Percentiles rank a stretch among this genome's conserved stretches.
These are phyloP conservation scores for Sporothrix euskadiensis DNA, from an alignment of 2,329 filamentous ascomycete genomes.

Conservation along the genomic window DNA sequence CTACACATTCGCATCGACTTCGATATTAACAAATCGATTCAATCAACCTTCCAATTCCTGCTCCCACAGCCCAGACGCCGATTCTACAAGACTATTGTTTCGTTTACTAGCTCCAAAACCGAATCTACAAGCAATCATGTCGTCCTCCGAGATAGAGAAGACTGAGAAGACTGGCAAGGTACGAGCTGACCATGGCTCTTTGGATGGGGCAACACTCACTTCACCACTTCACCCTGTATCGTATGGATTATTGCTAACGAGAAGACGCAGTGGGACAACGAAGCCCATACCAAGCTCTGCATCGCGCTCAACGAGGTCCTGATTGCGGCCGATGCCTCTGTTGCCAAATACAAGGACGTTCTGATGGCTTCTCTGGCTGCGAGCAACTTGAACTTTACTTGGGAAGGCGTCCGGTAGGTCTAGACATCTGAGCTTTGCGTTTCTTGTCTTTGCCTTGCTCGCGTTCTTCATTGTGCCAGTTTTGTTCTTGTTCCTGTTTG, in stretches of 20 bases:
- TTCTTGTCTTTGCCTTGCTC: slow-evolving; percentile 2
- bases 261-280: slow-evolving; percentile 34
- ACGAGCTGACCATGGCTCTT: not conserved
- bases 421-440: slow-evolving; percentile 18
- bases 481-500: not conserved
- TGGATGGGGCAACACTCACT: not conserved
- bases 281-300: slow-evolving; percentile 34
- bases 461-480: not conserved
- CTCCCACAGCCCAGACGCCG: too few relatives aligned
- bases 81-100: not conserved
- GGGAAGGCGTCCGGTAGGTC: slow-evolving; percentile 50
- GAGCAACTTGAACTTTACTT: slow-evolving; percentile 40
- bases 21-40: not conserved
- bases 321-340: slow-evolving; percentile 19
- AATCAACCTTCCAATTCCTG: too few relatives aligned
- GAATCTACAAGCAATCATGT: not conserved
- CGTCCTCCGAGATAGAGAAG: not conserved
- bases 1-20: not conserved
- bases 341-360: slow-evolving; percentile 36
- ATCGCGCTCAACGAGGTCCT: slow-evolving; percentile 33
- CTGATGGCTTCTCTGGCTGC: slow-evolving; percentile 41
- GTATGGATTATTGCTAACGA: not conserved
- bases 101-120: not conserved
- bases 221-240: not conserved
- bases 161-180: slow-evolving; percentile 26